Evolutionary conservation across 345 rosid species (phyloP).

Genomic region (Tarenaya hassleriana): DNA sequence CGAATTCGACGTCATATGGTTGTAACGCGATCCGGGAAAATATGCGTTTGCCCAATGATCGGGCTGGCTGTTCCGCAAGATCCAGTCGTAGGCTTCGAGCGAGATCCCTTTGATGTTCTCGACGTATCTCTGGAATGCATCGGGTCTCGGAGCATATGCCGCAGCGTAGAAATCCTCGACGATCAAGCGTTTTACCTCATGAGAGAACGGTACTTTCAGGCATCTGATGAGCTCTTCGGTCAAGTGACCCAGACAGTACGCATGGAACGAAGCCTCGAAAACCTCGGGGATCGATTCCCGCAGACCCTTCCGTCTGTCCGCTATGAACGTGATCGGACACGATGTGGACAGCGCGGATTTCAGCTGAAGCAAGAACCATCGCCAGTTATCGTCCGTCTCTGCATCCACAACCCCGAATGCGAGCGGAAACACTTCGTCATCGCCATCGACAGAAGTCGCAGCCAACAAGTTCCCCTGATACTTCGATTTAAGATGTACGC

Average conservation of each 20-base stretch:
- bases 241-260: slow-evolving; percentile 64
- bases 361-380: slow-evolving; percentile 82
- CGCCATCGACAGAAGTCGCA: slow-evolving; percentile 83
- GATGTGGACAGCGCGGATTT: slow-evolving; percentile 55
- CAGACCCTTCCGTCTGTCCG: slow-evolving; percentile 75
- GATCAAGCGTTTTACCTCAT: slow-evolving; percentile 71
- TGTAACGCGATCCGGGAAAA: slow-evolving; percentile 78
- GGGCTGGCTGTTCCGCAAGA: slow-evolving; percentile 63
- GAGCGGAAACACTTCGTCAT: slow-evolving; percentile 73
- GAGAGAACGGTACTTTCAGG: slow-evolving; percentile 88
- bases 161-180: slow-evolving; percentile 74
- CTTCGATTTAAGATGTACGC: slow-evolving; percentile 74
- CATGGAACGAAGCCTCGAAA: slow-evolving; percentile 60
- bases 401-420: slow-evolving; percentile 83
- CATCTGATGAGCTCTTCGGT: slow-evolving; percentile 66
- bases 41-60: slow-evolving; percentile 88
- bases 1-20: slow-evolving; percentile 72
- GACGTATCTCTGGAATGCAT: slow-evolving; percentile 48
- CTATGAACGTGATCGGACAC: slow-evolving; percentile 68
- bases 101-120: slow-evolving; percentile 80
- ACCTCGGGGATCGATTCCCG: slow-evolving; percentile 57
- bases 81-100: slow-evolving; percentile 75
- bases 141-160: slow-evolving; percentile 59
- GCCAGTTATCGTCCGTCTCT: slow-evolving; percentile 79
- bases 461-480: slow-evolving; percentile 83